Conservation (phyloP, 441 rosid species). For the Francoa sonchifolia region DNA sequence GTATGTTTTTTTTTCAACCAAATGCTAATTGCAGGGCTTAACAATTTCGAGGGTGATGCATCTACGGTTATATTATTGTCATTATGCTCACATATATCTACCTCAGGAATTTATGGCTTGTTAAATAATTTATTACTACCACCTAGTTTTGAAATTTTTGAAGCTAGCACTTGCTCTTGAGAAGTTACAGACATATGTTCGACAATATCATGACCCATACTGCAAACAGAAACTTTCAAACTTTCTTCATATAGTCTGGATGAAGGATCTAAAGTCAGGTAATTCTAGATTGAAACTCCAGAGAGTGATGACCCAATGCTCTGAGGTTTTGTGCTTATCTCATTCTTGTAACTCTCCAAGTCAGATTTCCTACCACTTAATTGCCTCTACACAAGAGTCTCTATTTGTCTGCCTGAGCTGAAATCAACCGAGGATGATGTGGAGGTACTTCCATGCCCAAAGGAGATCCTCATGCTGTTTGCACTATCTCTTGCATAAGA, state of each 20-base stretch:
- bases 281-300: conserved; percentile 37
- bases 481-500: conserved; percentile 54
- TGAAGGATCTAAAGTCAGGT: conserved; percentile 39
- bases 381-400: conserved; percentile 50
- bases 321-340: conserved; percentile 42
- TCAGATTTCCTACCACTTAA: conserved; percentile 62
- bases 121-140: conserved; percentile 15
- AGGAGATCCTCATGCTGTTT: conserved; percentile 73
- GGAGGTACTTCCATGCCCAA: conserved; percentile 64
- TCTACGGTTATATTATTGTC: conserved; percentile 26
- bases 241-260: conserved; percentile 24
- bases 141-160: conserved; percentile 25
- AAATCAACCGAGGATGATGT: conserved; percentile 79
- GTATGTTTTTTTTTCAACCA: conserved; percentile 30
- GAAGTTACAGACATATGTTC: conserved; percentile 27
- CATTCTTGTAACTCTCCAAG: conserved; percentile 51
- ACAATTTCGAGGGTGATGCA: conserved; percentile 28
- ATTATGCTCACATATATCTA: conserved; percentile 15
- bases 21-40: conserved; percentile 16
- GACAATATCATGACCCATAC: conserved; percentile 19
- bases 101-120: conserved; percentile 12
- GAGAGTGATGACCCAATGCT: conserved; percentile 45
- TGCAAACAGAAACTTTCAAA: conserved; percentile 26
- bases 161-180: conserved; percentile 22
- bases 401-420: conserved; percentile 52